phyloP scores from a whole-genome alignment of 306 rosid species.

The Cicer arietinum region DNA sequence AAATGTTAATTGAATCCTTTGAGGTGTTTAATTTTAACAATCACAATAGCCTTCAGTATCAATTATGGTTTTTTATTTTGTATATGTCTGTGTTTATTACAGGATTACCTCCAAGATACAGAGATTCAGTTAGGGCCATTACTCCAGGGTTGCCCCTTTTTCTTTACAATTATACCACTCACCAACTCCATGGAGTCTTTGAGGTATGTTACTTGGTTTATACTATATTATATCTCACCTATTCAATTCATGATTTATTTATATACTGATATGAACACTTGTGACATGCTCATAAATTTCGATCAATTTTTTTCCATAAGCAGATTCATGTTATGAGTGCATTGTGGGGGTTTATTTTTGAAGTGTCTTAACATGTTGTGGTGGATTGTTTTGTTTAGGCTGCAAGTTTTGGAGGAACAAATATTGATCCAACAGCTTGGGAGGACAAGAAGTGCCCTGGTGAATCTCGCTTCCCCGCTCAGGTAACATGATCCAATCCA shows the following conservation, averaged over 20 bases:
- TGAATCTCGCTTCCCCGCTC: constrained; percentile 99
- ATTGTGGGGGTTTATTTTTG: background rate
- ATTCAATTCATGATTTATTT: background rate
- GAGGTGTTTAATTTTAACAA: background rate
- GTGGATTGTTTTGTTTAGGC: constrained; percentile 61
- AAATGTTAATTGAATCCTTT: background rate
- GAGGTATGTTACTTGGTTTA: constrained; percentile 59
- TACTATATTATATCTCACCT: background rate
- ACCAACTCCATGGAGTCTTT: constrained; percentile 98
- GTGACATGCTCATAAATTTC: no score
- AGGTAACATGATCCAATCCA: constrained; percentile 56
- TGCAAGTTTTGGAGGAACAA: constrained; percentile 93
- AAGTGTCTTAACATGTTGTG: background rate
- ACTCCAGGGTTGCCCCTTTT: constrained; percentile 98
- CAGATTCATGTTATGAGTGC: background rate
- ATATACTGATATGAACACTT: no score
- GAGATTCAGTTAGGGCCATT: constrained; percentile 94
- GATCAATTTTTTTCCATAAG: no score
- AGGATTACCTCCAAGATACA: constrained; percentile 97
- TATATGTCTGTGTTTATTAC: constrained; percentile 13
- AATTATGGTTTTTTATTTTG: background rate
- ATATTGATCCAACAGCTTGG: constrained; percentile 96
- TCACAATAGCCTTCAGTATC: background rate
- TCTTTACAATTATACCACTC: constrained; percentile 97
- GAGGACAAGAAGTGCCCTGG: constrained; percentile 96